A percentile compares a stretch with the other conserved stretches of the same genome.
Conservation (phyloP, 2,329 filamentous ascomycete species). For the Phyllosticta citriasiana region DNA sequence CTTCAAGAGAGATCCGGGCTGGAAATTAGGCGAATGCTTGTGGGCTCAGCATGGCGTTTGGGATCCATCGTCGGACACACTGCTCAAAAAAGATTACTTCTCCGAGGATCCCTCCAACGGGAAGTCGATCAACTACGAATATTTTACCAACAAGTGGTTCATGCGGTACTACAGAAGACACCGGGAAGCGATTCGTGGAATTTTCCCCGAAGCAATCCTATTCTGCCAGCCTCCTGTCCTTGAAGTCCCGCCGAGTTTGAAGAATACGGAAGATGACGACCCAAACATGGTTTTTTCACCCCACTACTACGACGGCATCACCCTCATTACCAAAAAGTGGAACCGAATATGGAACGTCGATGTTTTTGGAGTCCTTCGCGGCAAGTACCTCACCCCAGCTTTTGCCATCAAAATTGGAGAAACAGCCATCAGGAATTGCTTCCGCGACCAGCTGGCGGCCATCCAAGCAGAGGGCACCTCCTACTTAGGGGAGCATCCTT, state of each 20-base stretch:
- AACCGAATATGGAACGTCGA: constrained; percentile 97
- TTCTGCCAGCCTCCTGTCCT: constrained; percentile 86
- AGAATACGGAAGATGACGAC: constrained; percentile 81
- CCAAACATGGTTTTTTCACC: constrained; percentile 83
- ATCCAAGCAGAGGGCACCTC: constrained; percentile 82
- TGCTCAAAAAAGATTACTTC: constrained; percentile 84
- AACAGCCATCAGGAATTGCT: constrained; percentile 85
- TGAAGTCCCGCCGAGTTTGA: constrained; percentile 81
- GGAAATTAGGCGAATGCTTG: constrained; percentile 88
- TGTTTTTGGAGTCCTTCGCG: constrained; percentile 81
- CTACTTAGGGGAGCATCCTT: constrained; percentile 78
- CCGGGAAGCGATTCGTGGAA: constrained; percentile 58
- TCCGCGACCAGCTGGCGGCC: constrained; percentile 74
- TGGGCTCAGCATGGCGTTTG: constrained; percentile 97
- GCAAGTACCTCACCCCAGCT: constrained; percentile 76
- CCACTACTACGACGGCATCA: constrained; percentile 95
- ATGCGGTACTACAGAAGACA: constrained; percentile 76
- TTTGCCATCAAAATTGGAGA: constrained; percentile 92
- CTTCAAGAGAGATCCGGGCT: constrained; percentile 77
- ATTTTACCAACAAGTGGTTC: constrained; percentile 86
- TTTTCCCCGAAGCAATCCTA: constrained; percentile 75
- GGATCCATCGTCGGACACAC: constrained; percentile 67
- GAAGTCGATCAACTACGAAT: constrained; percentile 64
- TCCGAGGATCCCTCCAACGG: constrained; percentile 65
- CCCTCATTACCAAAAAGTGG: constrained; percentile 97